These are phyloP conservation scores for Teratosphaeria gauchensis DNA, from an alignment of 2,329 filamentous ascomycete species.

Conservation along the genomic window DNA sequence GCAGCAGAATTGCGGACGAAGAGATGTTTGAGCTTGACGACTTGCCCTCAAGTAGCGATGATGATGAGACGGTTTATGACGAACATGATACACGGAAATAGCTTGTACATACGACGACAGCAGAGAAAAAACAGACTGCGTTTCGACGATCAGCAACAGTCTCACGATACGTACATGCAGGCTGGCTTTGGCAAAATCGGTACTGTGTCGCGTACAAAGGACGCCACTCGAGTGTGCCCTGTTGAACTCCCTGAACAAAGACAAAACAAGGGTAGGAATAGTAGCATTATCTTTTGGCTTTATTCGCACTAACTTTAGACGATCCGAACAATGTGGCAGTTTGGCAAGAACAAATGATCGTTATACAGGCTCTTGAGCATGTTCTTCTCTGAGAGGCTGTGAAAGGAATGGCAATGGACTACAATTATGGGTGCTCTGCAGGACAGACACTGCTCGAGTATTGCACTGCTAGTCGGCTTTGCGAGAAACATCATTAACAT, in stretches of 20 bases:
- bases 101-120: neutral
- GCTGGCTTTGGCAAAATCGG: neutral
- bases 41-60: slow-evolving; percentile 40
- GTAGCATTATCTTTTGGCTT: neutral
- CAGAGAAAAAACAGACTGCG: neutral
- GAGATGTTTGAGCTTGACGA: slow-evolving; percentile 11
- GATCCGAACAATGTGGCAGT: neutral
- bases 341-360: neutral
- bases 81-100: slow-evolving; percentile 9
- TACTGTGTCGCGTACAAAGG: neutral
- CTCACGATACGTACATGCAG: too few species aligned
- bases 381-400: neutral
- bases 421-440: neutral
- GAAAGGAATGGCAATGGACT: neutral
- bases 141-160: neutral
- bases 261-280: neutral
- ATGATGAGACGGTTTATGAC: slow-evolving; percentile 31
- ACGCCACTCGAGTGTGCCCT: neutral
- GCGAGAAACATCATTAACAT: neutral
- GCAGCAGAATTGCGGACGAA: neutral
- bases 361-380: neutral
- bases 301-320: neutral
- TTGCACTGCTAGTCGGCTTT: neutral
- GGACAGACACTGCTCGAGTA: neutral
- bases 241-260: neutral